Base-by-base conservation (phyloP, 169 alveolate genomes). In the Toxoplasma gondii region DNA sequence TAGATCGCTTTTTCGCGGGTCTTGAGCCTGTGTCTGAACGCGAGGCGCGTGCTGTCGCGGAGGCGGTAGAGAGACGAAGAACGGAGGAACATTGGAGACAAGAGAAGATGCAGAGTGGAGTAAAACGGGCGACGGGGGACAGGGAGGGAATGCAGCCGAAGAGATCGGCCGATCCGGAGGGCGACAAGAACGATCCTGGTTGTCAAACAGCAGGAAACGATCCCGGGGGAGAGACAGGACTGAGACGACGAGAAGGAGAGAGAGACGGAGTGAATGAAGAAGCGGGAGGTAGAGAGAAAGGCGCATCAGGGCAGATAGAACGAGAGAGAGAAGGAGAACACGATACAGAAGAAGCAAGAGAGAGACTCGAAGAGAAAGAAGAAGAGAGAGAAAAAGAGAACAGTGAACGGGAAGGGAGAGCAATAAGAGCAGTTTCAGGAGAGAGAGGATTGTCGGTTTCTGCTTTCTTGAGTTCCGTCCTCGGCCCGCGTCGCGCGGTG, bases 381-480 rank as follows among this genome's bases (percentile, higher is more conserved):
- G n/a, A 22, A 4, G 82, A 34, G 82, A 22, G 38, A 7, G 82
- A 69, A 9, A 22, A 69, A 31, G 27, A 27, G n/a, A 69, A 69
- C 43, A 9, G 34, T 5, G 82, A 34, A 22, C 34, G 38, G 17
- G 43, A 27, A 44, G 64, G 90, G 4, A 24, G 44, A 19, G 90
- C 90, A 2, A 67, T 36, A 36, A 67, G 54, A 0, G 90, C 90
- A 24, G 44, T 82, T 2, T 34, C 67, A 39, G 90, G 90, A 36
- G 69, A 82, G 19, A 27, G 39, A 1, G 90, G 90, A 9, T 0
- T 38, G 17, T 67, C 44, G 64, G 38, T 31, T 0, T 64, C 90
- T 2, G 54, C 64, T 2, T 82, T 82, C 41, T 38, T 82, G 90
- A 82, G 90, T 82, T 82, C 90, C 24, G 38, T 82, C 19, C 67